These are phyloP conservation scores for Echinochloa phyllopogon DNA, from an alignment of 176 grass and related monocot genomes.

Conservation along the genomic window DNA sequence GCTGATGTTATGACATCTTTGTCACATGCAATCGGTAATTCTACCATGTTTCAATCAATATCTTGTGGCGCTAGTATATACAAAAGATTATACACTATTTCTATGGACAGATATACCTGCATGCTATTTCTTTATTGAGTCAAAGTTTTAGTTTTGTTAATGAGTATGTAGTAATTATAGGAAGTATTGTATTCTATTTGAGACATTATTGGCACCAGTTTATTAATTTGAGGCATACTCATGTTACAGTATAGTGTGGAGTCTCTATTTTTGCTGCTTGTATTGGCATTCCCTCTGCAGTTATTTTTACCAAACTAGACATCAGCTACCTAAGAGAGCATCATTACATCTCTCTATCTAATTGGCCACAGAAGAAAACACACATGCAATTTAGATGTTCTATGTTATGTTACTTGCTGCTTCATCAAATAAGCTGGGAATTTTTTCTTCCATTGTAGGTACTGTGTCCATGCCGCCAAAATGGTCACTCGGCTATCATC, in stretches of 20 bases:
- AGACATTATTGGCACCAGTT: neutral
- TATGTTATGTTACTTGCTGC: slow-evolving; percentile 33
- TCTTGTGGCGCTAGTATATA: neutral
- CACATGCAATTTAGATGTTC: slow-evolving; percentile 7
- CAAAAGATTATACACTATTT: neutral
- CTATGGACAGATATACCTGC: slow-evolving; percentile 3
- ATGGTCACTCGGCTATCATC: slow-evolving; percentile 96
- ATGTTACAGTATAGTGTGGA: neutral
- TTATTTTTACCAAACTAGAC: neutral
- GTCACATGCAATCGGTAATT: slow-evolving; percentile 84
- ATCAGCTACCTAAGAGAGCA: neutral
- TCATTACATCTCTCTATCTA: slow-evolving; percentile 1
- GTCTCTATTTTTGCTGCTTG: neutral
- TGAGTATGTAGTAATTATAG: neutral
- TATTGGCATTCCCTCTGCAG: neutral
- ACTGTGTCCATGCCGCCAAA: slow-evolving; percentile 94
- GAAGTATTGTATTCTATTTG: slow-evolving; percentile 38
- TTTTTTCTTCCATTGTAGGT: slow-evolving; percentile 48
- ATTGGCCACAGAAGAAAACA: neutral
- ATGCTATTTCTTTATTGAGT: neutral
- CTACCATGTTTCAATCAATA: slow-evolving; percentile 15
- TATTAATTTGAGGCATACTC: neutral
- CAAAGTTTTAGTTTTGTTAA: neutral
- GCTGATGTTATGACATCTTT: slow-evolving; percentile 73
- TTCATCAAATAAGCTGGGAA: neutral